These are phyloP conservation scores for Ogataea saltuana DNA, from an alignment of 805 yeast species.

Conservation along the genomic window DNA sequence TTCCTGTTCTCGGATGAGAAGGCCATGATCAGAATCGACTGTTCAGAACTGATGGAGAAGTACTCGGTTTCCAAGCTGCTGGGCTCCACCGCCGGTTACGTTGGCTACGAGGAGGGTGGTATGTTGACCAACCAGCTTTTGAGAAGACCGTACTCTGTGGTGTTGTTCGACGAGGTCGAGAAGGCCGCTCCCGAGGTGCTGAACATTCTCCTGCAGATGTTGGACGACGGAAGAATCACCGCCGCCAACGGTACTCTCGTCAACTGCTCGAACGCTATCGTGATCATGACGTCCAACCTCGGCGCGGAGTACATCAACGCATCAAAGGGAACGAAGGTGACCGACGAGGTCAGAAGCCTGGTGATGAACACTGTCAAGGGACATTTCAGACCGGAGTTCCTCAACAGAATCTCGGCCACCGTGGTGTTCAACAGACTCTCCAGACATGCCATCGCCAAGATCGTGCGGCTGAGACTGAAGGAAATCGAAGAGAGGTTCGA, in stretches of 20 bases:
- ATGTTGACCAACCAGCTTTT: conserved; percentile 88
- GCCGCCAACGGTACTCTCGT: conserved; percentile 92
- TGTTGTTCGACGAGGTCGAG: conserved; percentile 95
- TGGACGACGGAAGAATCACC: conserved; percentile 96
- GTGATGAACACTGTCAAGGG: conserved; percentile 83
- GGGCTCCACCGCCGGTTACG: conserved; percentile 97
- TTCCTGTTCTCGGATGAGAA: conserved; percentile 94
- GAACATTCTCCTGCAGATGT: conserved; percentile 85
- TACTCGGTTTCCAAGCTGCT: conserved; percentile 92
- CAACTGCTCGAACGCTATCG: conserved; percentile 87
- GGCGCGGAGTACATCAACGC: conserved; percentile 89
- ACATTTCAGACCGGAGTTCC: conserved; percentile 96
- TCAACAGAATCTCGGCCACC: conserved; percentile 92
- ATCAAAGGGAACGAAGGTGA: conserved; percentile 59
- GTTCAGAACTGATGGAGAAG: conserved; percentile 94
- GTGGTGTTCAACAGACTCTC: conserved; percentile 92
- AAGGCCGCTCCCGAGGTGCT: conserved; percentile 98
- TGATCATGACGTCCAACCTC: conserved; percentile 95
- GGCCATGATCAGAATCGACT: conserved; percentile 96
- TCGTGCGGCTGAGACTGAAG: conserved; percentile 77
- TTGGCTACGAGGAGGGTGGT: conserved; percentile 98
- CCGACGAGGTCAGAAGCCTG: conserved; percentile 64
- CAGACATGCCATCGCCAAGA: conserved; percentile 87
- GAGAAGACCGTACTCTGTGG: conserved; percentile 93
- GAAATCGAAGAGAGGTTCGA: conserved; percentile 88